Base-by-base conservation (phyloP, 257 asterid species). In the Petunia axillaris region DNA sequence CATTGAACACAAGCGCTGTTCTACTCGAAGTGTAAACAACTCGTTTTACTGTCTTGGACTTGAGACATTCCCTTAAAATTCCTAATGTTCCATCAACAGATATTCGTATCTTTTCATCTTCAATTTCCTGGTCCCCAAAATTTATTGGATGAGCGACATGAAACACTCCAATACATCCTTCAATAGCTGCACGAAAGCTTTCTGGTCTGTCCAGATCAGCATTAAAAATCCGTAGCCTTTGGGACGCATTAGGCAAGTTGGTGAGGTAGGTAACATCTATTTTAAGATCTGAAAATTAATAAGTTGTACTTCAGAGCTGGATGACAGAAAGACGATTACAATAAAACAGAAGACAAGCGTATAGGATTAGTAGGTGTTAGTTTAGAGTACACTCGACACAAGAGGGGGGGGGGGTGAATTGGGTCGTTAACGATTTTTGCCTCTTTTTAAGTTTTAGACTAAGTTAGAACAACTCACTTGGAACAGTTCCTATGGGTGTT, bases 61-160 rank as follows among this genome's bases (percentile, higher is more conserved):
- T 87, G 1, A 88, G 83, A 68, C 95, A 88, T 25, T 86, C 86
- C 82, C 60, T 83, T 2, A 91, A 79, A 39, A 93, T 84, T 63
- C 87, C 90, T 10, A 74, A 50, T 1, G 89, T 5, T 2, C 88
- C 94, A 11, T 67, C 41, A 3, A 85, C 84, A 3, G 85, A 62
- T 14, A 79, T 82, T 35, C 55, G 40, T 77, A 79, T 11, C 77
- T 81, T 84, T 14, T 82, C 84, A 35, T 91, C 91, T 64, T 89
- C 94, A 0, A 85, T 13, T 73, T 90, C 96, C 36, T 80, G 85
- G 78, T 81, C 89, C 6, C 68, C 87, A 38, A 87, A 84, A 64
- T 91, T 92, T 1, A 91, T 63, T 0, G 98, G 97, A 67, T 93
- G 98, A 36, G 96, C 97, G 78, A 80, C 84, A 85, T 93, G 98